Evolutionary conservation across 192 early-diverging fungal genomes (phyloP).

Genomic region (Gryganskiella cystojenkinii): DNA sequence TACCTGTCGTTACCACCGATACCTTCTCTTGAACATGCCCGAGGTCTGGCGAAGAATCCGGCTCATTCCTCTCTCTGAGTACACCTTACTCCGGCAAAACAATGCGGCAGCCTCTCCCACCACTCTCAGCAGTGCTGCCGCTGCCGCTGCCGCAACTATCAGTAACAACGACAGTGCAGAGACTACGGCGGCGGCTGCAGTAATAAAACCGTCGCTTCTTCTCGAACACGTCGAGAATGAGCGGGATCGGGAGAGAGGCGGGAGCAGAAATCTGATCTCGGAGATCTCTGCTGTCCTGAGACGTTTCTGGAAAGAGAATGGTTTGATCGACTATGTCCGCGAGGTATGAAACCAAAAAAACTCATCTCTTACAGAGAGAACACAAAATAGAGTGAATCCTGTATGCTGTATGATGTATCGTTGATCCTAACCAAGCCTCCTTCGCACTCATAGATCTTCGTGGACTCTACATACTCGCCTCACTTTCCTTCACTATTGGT

Average conservation of each 20-base stretch:
- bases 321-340: slow-evolving; percentile 37
- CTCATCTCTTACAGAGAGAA: no score
- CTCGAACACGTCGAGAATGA: slow-evolving; percentile 48
- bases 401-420: background rate
- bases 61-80: slow-evolving; percentile 48
- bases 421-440: no score
- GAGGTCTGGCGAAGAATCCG: slow-evolving; percentile 54
- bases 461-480: slow-evolving; percentile 59
- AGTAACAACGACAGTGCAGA: background rate
- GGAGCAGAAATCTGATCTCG: slow-evolving; percentile 34
- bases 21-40: slow-evolving; percentile 52
- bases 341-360: slow-evolving; percentile 33
- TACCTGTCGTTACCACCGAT: slow-evolving; percentile 54
- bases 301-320: background rate
- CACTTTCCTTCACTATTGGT: slow-evolving; percentile 58
- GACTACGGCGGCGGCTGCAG: background rate
- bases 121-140: slow-evolving; percentile 7
- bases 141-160: background rate
- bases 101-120: background rate
- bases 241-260: slow-evolving; percentile 43
- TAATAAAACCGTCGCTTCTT: background rate
- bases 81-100: background rate
- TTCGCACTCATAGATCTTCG: slow-evolving; percentile 58
- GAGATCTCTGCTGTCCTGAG: slow-evolving; percentile 55
- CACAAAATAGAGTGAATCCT: background rate